Percentiles rank a stretch among this genome's conserved stretches.
phyloP scores from a whole-genome alignment of 2,329 filamentous ascomycete genomes.

The Bipolaris gigantea region DNA sequence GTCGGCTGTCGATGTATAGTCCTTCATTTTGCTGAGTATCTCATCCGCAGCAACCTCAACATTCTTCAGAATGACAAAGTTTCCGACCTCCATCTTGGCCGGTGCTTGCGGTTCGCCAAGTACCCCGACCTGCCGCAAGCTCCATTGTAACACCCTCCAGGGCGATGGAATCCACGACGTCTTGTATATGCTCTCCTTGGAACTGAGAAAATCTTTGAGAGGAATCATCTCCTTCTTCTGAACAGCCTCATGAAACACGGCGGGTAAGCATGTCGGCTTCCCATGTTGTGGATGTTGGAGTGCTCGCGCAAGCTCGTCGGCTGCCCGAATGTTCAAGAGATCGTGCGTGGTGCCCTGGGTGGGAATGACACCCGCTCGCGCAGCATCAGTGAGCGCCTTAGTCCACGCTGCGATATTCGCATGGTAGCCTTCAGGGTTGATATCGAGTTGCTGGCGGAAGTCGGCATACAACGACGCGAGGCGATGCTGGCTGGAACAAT shows the following conservation, averaged over 20 bases:
- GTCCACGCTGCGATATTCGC: constrained; percentile 83
- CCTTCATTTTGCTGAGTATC: constrained; percentile 43
- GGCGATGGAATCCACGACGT: constrained; percentile 69
- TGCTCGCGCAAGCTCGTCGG: constrained; percentile 67
- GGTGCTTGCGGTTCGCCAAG: constrained; percentile 52
- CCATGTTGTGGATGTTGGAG: constrained; percentile 79
- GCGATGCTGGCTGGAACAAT: constrained; percentile 61
- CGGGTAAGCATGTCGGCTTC: constrained; percentile 75
- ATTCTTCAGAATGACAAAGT: constrained; percentile 68
- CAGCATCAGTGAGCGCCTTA: constrained; percentile 69
- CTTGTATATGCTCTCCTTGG: constrained; percentile 71
- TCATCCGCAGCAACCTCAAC: constrained; percentile 58
- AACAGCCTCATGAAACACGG: constrained; percentile 76
- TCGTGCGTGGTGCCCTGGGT: constrained; percentile 46
- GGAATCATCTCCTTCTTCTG: constrained; percentile 70
- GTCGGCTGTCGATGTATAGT: constrained; percentile 39
- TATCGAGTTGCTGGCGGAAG: constrained; percentile 70
- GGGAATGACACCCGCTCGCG: constrained; percentile 63
- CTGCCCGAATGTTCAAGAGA: constrained; percentile 55
- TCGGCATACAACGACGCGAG: constrained; percentile 87
- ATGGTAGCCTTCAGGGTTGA: constrained; percentile 82
- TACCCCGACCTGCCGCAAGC: constrained; percentile 66
- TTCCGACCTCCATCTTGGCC: constrained; percentile 62
- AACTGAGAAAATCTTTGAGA: constrained; percentile 66
- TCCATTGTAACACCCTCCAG: constrained; percentile 75